Evolutionary conservation across 2,329 filamentous ascomycete species (phyloP), one percentile per base, ranked within the genome.

Genomic region (Xylariaceae sp.): DNA sequence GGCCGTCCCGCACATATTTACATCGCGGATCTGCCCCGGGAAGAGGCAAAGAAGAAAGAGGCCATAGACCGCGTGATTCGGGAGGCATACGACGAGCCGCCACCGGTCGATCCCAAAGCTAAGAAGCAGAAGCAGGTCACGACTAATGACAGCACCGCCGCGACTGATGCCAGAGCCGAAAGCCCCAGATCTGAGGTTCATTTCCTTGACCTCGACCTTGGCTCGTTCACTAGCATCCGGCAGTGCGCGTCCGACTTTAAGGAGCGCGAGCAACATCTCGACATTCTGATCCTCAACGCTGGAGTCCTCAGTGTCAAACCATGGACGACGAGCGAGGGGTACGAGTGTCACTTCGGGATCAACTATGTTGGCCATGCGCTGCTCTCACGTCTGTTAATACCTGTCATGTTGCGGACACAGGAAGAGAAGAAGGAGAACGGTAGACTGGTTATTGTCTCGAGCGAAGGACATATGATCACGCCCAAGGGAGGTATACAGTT

Each of bases 1-100:
- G 45, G 48, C 5, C 22, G 43, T 14, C 50, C 48, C 12, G 48
- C 48, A 7, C 48, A 44, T 25, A 51, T 54, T 38, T 54, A 54
- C 43, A 27, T 54, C 16, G 48, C 48, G 22, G 48, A 54, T 14
- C 44, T 54, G 7, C 46, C 51, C 3, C 41, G 39, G 8, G 41
- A 49, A 22, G 44, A 47, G 20, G 23, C 25, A 2, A 32, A 40
- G 22, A 51, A 49, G 22, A 35, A 39, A 11, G 40, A 40, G 5
- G 34, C 45, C 10, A 23, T 38, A 36, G n/a, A 47, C 23, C 27
- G 35, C 21, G 40, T 54, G 29, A 40, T 23, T 2, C 22, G 25
- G n/a, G 50, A 47, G 34, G 50, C 41, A 34, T 38, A 48, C 38
- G 21, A 33, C 19, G 40, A 27, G n/a, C n/a, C n/a, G n/a, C n/a